These are phyloP conservation scores for Calonectria ilicicola DNA, from an alignment of 2,329 filamentous ascomycete genomes.

Conservation along the genomic window DNA sequence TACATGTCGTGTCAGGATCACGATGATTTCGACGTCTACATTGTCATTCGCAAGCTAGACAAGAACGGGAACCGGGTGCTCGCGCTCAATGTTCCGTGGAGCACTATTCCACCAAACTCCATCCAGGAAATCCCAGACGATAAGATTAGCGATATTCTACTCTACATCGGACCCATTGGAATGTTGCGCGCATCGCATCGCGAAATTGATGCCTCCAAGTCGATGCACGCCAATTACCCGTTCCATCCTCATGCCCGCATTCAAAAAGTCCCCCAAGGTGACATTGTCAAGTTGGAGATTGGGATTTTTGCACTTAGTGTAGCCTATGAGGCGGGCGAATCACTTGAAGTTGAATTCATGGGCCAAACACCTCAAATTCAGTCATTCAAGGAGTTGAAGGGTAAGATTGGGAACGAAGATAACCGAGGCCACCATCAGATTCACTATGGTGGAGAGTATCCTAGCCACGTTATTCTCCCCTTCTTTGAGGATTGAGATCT, in stretches of 20 bases:
- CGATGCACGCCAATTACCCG: constrained; percentile 45
- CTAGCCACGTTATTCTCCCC: constrained; percentile 38
- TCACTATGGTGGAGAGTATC: constrained; percentile 34
- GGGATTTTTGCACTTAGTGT: constrained; percentile 45
- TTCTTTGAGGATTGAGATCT: neutral
- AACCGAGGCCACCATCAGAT: constrained; percentile 37
- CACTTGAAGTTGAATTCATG: constrained; percentile 37
- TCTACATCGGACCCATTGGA: constrained; percentile 42
- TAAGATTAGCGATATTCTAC: constrained; percentile 40
- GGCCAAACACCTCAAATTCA: constrained; percentile 12
- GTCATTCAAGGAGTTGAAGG: constrained; percentile 29
- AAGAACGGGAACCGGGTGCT: constrained; percentile 19
- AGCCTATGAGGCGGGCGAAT: constrained; percentile 43
- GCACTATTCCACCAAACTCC: constrained; percentile 27
- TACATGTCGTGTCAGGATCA: constrained; percentile 38
- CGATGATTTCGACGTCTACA: constrained; percentile 58
- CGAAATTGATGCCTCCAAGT: constrained; percentile 34
- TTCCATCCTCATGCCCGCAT: constrained; percentile 37
- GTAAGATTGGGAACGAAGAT: constrained; percentile 25
- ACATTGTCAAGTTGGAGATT: constrained; percentile 43
- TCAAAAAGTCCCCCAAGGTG: constrained; percentile 37
- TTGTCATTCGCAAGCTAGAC: constrained; percentile 41
- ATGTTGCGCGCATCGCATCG: constrained; percentile 35
- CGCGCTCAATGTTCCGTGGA: constrained; percentile 44
- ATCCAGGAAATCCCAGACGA: constrained; percentile 36